Evolutionary conservation across 208 protist genomes (phyloP), one percentile per base, ranked within the genome.

Genomic region (Trypanosoma theileri): DNA sequence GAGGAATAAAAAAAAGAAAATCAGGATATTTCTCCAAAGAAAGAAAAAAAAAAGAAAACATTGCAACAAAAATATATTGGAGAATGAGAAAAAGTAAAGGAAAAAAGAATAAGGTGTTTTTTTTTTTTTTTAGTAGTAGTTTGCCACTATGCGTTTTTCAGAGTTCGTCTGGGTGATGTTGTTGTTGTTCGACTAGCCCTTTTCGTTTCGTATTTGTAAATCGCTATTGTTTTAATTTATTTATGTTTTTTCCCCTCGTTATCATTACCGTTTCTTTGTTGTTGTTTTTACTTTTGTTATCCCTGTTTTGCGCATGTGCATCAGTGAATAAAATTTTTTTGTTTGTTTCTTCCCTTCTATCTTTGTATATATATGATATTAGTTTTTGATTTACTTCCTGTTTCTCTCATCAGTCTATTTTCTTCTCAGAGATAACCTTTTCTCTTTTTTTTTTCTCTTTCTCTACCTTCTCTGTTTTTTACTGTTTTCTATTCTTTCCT

Each of bases 321-420:
- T 35, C 4, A 8, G 28, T 35, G 28, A 35, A 35, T 62, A 46
- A 19, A 48, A 58, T 42, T 11, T 58, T 67, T 4, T 55, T 61
- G 1, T 54, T 75, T 72, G 26, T 62, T 73, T 58, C 57, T 79
- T 74, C 66, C 67, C 71, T 71, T 69, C 44, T 50, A 50, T 76
- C n/a, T 42, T 14, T 57, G n/a, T 75, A 3, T 64, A 17, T 41
- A 41, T 51, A 42, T 59, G n/a, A 12, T 71, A 41, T 59, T 21
- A 60, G 53, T 50, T 24, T 19, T 66, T 22, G n/a, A 24, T 10
- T 50, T 69, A 17, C 51, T 67, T 28, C 28, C 28, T 35, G 28
- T 6, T 35, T 35, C 28, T 35, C 28, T 35, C 28, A 35, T 35
- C 28, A 35, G 1, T 35, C 28, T 35, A 35, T 35, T 35, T 35